Conservation (phyloP, 305 asterid genomes). For the Fraxinus velutina region DNA sequence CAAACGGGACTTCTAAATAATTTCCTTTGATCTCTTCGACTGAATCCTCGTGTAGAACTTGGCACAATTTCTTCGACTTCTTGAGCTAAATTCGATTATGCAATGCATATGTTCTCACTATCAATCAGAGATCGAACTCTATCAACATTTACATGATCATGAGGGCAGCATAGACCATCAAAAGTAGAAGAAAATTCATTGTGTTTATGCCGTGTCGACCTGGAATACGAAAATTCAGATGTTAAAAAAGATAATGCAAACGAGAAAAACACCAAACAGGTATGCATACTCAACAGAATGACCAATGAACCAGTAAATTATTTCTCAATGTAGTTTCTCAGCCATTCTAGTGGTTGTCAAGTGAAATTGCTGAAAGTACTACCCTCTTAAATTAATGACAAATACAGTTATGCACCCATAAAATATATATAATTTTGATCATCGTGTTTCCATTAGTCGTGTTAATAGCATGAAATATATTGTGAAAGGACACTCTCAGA, state of each 20-base stretch:
- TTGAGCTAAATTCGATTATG: neutral
- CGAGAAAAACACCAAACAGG: neutral
- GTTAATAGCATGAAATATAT: neutral
- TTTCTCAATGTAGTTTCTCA: neutral
- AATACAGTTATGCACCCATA: neutral
- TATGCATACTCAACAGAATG: neutral
- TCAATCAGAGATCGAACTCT: slow-evolving; percentile 10
- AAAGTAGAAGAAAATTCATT: slow-evolving; percentile 21
- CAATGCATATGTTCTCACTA: slow-evolving; percentile 22
- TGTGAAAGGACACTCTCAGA: neutral
- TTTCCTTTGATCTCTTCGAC: slow-evolving; percentile 10
- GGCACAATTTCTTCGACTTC: slow-evolving; percentile 8
- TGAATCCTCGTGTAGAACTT: slow-evolving; percentile 4
- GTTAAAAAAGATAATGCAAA: slow-evolving; percentile 15
- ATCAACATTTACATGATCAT: slow-evolving; percentile 28
- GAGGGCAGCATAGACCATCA: slow-evolving; percentile 31
- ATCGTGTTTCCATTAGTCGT: neutral
- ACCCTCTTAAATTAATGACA: neutral
- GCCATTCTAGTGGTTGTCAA: neutral
- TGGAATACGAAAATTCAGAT: slow-evolving; percentile 26
- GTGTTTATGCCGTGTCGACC: slow-evolving; percentile 34
- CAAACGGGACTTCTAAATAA: slow-evolving; percentile 15
- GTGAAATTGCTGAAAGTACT: neutral
- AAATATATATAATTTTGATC: neutral
- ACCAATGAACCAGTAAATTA: neutral